phyloP scores from a whole-genome alignment of 1,139 yeast species.

The Hyphopichia wangnamkhiaoensis region DNA sequence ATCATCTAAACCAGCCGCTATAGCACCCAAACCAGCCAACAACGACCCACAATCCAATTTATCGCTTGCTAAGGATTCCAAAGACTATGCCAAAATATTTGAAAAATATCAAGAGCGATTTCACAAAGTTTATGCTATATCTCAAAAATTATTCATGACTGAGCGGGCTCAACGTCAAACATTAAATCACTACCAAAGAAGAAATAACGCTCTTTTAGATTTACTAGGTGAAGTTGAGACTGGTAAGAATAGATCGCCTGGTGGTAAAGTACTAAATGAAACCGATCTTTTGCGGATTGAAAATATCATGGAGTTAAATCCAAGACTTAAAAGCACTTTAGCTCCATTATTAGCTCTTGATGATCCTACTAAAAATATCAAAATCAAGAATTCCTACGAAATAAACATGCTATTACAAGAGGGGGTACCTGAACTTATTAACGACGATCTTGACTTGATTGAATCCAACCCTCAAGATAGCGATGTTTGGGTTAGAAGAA shows the following conservation, averaged over 20 bases:
- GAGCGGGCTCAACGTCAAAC: slow-evolving; percentile 40
- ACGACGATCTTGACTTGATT: slow-evolving; percentile 36
- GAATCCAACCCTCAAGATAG: slow-evolving; percentile 43
- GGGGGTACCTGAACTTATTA: slow-evolving; percentile 37
- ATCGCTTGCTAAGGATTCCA: slow-evolving; percentile 6
- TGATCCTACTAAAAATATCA: slow-evolving; percentile 1
- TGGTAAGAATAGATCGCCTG: slow-evolving; percentile 7
- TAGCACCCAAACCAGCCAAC: slow-evolving; percentile 1
- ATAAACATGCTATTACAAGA: slow-evolving; percentile 26
- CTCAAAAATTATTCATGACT: slow-evolving; percentile 27
- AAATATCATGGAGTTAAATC: slow-evolving; percentile 23
- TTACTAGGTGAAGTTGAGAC: slow-evolving; percentile 24
- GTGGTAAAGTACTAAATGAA: slow-evolving; percentile 10
- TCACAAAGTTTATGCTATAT: slow-evolving; percentile 21
- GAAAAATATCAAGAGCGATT: slow-evolving; percentile 30
- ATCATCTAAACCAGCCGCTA: background rate
- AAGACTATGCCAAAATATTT: slow-evolving; percentile 24
- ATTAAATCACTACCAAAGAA: slow-evolving; percentile 34
- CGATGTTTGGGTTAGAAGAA: slow-evolving; percentile 42
- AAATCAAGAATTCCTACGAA: slow-evolving; percentile 6
- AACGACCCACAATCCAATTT: background rate
- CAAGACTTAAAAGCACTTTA: slow-evolving; percentile 19
- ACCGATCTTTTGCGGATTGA: slow-evolving; percentile 19
- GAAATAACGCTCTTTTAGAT: slow-evolving; percentile 41
- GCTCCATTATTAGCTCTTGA: slow-evolving; percentile 13